phyloP scores from a whole-genome alignment of 192 early-diverging fungal species.

The Umbelopsis ramanniana region DNA sequence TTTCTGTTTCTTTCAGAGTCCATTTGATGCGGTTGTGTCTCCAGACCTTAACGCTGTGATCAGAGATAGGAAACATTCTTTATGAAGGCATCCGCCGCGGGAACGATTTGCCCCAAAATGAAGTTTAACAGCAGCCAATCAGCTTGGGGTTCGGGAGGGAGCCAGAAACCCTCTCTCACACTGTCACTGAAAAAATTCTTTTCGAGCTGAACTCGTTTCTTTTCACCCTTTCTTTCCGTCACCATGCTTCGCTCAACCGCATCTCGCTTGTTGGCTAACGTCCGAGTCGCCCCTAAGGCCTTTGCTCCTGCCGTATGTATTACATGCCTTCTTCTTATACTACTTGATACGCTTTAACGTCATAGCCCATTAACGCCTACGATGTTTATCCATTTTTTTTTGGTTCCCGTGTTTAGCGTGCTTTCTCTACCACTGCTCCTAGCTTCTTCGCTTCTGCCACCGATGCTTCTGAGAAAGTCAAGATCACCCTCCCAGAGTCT shows the following conservation, averaged over 20 bases:
- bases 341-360: neutral
- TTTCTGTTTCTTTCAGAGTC: too few relatives aligned
- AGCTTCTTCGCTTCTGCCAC: slow-evolving; percentile 23
- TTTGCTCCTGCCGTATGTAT: slow-evolving; percentile 28
- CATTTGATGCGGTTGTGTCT: too few relatives aligned
- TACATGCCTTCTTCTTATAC: neutral
- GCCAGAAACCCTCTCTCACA: slow-evolving; percentile 8
- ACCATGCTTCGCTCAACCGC: slow-evolving; percentile 40
- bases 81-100: neutral
- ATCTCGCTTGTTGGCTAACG: slow-evolving; percentile 38
- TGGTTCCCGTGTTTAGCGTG: slow-evolving; percentile 30
- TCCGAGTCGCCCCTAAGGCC: slow-evolving; percentile 22
- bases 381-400: neutral
- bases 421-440: slow-evolving; percentile 43
- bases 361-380: neutral
- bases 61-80: neutral
- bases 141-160: slow-evolving; percentile 11
- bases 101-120: slow-evolving; percentile 4
- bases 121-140: slow-evolving; percentile 1
- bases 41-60: neutral
- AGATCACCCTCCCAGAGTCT: slow-evolving; percentile 72
- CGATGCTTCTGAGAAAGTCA: slow-evolving; percentile 45
- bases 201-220: slow-evolving; percentile 6
- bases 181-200: slow-evolving; percentile 20
- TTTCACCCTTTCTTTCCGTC: slow-evolving; percentile 19